Evolutionary conservation across 768 basidiomycete species (phyloP).

Genomic region (Podaxis mareebaensis): DNA sequence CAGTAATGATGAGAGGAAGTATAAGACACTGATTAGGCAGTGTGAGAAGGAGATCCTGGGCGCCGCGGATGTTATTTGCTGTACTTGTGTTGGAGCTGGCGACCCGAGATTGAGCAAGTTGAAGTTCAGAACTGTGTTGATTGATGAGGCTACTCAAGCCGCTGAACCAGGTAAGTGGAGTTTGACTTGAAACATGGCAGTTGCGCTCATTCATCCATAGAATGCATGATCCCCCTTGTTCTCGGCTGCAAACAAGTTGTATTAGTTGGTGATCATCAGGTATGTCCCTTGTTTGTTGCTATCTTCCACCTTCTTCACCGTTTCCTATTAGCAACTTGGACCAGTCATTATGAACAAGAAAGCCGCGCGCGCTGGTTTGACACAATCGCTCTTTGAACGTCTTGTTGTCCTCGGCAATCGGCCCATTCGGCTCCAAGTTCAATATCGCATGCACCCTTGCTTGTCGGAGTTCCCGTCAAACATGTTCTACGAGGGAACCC

Average conservation of each 20-base stretch:
- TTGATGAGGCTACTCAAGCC: slow-evolving; percentile 98
- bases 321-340: slow-evolving; percentile 77
- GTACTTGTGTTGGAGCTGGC: slow-evolving; percentile 96
- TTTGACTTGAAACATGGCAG: slow-evolving; percentile 13
- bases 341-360: slow-evolving; percentile 99
- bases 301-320: slow-evolving; percentile 10
- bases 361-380: slow-evolving; percentile 96
- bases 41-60: slow-evolving; percentile 97
- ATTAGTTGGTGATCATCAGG: slow-evolving; percentile 92
- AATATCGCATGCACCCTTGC: slow-evolving; percentile 99
- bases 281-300: slow-evolving; percentile 18
- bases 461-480: slow-evolving; percentile 99
- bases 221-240: slow-evolving; percentile 99
- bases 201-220: slow-evolving; percentile 40
- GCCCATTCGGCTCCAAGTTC: slow-evolving; percentile 97
- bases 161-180: slow-evolving; percentile 83
- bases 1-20: slow-evolving; percentile 95
- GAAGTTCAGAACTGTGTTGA: slow-evolving; percentile 97
- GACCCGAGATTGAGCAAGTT: slow-evolving; percentile 95
- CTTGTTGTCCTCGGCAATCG: slow-evolving; percentile 94
- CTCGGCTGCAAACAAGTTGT: slow-evolving; percentile 99
- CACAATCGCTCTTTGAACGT: slow-evolving; percentile 97
- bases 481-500: slow-evolving; percentile 99
- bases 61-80: slow-evolving; percentile 97
- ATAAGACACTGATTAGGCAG: slow-evolving; percentile 91